phyloP scores from a whole-genome alignment of 2,329 filamentous ascomycete species.

The Akanthomyces lecanii region DNA sequence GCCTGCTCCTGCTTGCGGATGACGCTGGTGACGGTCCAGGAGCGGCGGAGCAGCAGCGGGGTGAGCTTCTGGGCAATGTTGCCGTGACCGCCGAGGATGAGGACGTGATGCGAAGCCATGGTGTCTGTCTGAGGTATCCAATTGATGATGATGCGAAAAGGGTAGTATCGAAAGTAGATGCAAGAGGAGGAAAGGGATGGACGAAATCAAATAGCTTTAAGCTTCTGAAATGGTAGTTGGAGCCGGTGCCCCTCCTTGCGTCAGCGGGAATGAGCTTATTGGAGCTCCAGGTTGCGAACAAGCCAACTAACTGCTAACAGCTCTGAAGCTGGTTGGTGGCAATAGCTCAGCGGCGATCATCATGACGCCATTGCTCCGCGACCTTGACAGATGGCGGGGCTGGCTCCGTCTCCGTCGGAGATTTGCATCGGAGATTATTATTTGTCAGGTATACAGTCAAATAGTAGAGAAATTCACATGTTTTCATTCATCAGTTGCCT shows the following conservation, averaged over 20 bases:
- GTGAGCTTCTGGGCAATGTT: conserved; percentile 73
- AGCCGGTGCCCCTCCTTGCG: neutral
- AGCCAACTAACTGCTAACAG: neutral
- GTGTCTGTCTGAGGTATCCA: neutral
- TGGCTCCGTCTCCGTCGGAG: no score
- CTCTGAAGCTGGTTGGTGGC: neutral
- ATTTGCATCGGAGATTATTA: no score
- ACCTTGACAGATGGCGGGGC: neutral
- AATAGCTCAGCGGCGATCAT: neutral
- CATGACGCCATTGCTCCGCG: neutral
- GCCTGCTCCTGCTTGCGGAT: conserved; percentile 70
- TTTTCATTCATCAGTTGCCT: no score
- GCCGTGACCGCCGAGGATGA: conserved; percentile 78
- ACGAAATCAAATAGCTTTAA: neutral
- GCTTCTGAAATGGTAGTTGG: neutral
- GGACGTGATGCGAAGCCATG: conserved; percentile 48
- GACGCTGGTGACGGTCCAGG: conserved; percentile 74
- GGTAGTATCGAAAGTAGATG: neutral
- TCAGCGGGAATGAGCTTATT: conserved; percentile 1
- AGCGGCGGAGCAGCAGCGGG: conserved; percentile 67
- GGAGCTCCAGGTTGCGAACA: neutral
- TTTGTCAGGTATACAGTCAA: no score
- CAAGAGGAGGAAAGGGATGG: neutral
- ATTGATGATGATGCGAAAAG: neutral
- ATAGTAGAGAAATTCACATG: no score